Conservation (phyloP, 306 rosid genomes). For the Begonia loranthoides region DNA sequence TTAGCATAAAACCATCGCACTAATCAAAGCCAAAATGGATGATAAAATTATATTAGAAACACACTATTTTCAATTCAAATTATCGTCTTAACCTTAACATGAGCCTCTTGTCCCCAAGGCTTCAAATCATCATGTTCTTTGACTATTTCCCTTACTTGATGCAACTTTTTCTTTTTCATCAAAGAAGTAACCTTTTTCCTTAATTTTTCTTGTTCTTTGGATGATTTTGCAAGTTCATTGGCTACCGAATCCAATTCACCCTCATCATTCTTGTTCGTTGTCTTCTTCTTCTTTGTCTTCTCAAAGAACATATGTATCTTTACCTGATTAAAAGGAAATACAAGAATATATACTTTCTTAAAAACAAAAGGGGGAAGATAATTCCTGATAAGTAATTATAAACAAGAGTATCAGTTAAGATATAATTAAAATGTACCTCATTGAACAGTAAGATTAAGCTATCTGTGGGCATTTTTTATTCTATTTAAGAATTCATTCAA, state of each 20-base stretch:
- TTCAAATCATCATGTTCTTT: constrained; percentile 39
- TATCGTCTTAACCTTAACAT: constrained; percentile 44
- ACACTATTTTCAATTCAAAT: constrained; percentile 1
- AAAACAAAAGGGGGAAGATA: too few relatives aligned
- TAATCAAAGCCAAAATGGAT: neutral
- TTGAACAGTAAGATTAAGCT: too few relatives aligned
- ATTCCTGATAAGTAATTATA: too few relatives aligned
- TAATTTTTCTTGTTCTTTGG: constrained; percentile 20
- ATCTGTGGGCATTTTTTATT: too few relatives aligned
- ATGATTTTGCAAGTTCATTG: constrained; percentile 14
- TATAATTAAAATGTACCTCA: too few relatives aligned
- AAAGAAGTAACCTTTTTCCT: constrained; percentile 40
- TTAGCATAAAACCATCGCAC: too few relatives aligned
- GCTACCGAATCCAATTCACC: constrained; percentile 23
- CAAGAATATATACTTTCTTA: neutral
- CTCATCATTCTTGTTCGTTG: constrained; percentile 14
- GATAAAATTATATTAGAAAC: neutral
- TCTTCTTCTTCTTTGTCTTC: constrained; percentile 36
- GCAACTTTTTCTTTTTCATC: constrained; percentile 50
- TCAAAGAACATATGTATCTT: constrained; percentile 53
- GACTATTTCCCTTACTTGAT: constrained; percentile 41
- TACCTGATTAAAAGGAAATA: constrained; percentile 36
- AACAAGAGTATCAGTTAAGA: too few relatives aligned
- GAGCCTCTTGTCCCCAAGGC: constrained; percentile 92
- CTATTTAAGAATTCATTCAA: too few relatives aligned